phyloP scores from a whole-genome alignment of 257 asterid species.

The Nicotiana sylvestris region DNA sequence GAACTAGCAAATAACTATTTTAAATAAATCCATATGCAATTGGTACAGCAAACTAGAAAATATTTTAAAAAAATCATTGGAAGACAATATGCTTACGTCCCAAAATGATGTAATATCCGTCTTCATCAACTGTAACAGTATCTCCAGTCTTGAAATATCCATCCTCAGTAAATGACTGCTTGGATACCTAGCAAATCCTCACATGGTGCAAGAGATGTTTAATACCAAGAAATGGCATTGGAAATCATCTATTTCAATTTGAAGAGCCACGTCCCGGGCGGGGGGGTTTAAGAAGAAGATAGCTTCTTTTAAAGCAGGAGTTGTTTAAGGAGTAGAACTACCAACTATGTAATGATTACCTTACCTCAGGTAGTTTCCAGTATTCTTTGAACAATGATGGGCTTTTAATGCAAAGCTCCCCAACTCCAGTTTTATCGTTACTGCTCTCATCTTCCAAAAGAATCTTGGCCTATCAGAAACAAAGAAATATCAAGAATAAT shows the following conservation, averaged over 20 bases:
- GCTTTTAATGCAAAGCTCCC: conserved; percentile 88
- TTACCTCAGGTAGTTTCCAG: conserved; percentile 92
- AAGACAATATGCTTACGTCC: conserved; percentile 64
- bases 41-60: neutral
- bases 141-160: conserved; percentile 98
- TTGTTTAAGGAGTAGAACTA: neutral
- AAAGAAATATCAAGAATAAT: conserved; percentile 10
- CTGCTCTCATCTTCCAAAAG: conserved; percentile 58
- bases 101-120: conserved; percentile 86
- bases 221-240: neutral
- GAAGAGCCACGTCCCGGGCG: neutral
- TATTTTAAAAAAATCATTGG: neutral
- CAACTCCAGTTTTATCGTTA: conserved; percentile 47
- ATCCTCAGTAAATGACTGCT: conserved; percentile 69
- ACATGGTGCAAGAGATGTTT: neutral
- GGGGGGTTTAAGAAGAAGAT: no score
- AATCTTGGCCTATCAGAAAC: conserved; percentile 68
- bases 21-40: conserved; percentile 9
- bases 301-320: neutral
- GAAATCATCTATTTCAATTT: neutral
- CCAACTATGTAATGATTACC: conserved; percentile 35
- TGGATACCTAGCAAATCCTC: conserved; percentile 56
- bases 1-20: neutral
- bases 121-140: conserved; percentile 80
- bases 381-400: conserved; percentile 93